These are phyloP conservation scores for Colletotrichum spaethianum DNA, from an alignment of 2,329 filamentous ascomycete species.

Conservation along the genomic window DNA sequence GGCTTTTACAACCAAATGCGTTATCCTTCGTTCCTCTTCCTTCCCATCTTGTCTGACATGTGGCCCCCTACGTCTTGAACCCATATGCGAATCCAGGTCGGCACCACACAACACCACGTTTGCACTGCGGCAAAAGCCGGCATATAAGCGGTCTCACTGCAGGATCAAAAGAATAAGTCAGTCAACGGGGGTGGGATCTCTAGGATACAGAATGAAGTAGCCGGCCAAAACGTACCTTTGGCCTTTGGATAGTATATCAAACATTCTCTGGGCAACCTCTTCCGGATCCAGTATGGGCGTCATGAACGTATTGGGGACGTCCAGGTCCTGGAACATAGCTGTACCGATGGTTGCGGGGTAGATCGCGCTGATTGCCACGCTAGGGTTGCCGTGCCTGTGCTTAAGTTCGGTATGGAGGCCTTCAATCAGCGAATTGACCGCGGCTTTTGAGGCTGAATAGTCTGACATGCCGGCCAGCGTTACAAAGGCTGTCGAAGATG, in stretches of 20 bases:
- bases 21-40: background rate
- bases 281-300: background rate
- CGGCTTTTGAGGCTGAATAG: slow-evolving; percentile 72
- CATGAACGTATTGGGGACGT: background rate
- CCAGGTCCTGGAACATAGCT: background rate
- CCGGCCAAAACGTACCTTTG: background rate
- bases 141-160: background rate
- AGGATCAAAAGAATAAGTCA: background rate
- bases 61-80: background rate
- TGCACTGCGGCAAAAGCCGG: background rate
- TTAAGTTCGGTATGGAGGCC: slow-evolving; percentile 65
- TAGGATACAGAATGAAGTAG: background rate
- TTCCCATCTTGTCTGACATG: background rate
- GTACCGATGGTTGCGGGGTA: background rate
- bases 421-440: slow-evolving; percentile 72
- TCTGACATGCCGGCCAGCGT: slow-evolving; percentile 70
- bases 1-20: background rate
- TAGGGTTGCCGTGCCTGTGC: slow-evolving; percentile 66
- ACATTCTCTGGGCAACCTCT: background rate
- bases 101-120: background rate
- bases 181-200: background rate
- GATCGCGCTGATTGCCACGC: slow-evolving; percentile 56
- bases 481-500: slow-evolving; percentile 66
- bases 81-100: background rate
- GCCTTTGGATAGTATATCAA: background rate